Base-by-base conservation (phyloP, 2,329 filamentous ascomycete species). In the Tolypocladium inflatum region DNA sequence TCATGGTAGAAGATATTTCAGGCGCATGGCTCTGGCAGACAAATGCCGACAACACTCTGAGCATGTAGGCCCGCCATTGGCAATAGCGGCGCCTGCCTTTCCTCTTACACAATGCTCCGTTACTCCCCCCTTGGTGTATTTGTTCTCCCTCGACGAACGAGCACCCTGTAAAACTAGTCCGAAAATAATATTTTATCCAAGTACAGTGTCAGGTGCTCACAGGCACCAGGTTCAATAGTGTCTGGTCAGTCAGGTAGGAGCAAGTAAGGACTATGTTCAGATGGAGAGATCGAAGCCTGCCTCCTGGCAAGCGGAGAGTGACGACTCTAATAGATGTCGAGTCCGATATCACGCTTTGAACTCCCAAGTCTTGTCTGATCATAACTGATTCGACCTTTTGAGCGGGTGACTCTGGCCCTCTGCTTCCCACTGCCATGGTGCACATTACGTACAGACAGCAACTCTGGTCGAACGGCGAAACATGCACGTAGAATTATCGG, bases 1-100 rank as follows among this genome's bases (percentile, higher is more conserved):
- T 85, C 89, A 61, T 99, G 93, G 93, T 97, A 87, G 65, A 51
- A 21, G 10, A 8, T 21, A 9, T 15, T 13, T 2, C 17, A 35
- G 26, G 48, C 48, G 30, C 48, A 37, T 17, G 21, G 10, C 33
- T 52, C 30, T 37, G 30, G 30, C 19, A 37, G 30, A 6, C 19
- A 35, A 37, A 33, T 33, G 5, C 35, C 30, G 10, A 35, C 30
- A 52, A 21, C 23, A n/a, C 48, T 37, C 19, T 37, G 10, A 13
- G 19, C 45, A 51, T 21, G 33, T 7, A 21, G 19, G 15, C 23
- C 23, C 23, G 23, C 4, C 8, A 4, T 45, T 45, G n/a, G 11
- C 4, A 26, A 26, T 26, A 23, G 43, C 43, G 23, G 21, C 5
- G 13, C 43, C 11, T 45, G 21, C 43, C 10, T 45, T 23, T 45